A percentile compares a stretch with the other conserved stretches of the same genome.
phyloP scores from a whole-genome alignment of 495 filamentous ascomycete genomes.

The Cladorrhinum samala region DNA sequence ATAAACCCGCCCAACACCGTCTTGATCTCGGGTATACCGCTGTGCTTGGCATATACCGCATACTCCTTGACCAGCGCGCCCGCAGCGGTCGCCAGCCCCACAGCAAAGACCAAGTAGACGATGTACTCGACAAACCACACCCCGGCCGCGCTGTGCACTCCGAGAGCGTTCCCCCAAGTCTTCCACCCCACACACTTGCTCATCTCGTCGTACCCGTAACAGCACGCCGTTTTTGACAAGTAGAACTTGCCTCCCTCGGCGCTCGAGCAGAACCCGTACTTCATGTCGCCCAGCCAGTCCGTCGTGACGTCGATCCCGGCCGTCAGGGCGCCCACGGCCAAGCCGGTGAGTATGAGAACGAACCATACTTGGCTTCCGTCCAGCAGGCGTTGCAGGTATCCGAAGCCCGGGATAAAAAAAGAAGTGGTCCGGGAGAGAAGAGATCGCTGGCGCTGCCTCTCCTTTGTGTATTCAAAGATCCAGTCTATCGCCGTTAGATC shows the following conservation, averaged over 20 bases:
- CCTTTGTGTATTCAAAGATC: slow-evolving; percentile 99
- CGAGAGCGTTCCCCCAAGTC: slow-evolving; percentile 72
- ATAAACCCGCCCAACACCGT: slow-evolving; percentile 93
- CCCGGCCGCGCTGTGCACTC: slow-evolving; percentile 57
- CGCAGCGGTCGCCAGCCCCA: slow-evolving; percentile 73
- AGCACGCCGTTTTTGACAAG: slow-evolving; percentile 85
- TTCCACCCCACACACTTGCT: slow-evolving; percentile 79
- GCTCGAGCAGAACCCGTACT: slow-evolving; percentile 79
- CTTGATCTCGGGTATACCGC: slow-evolving; percentile 97
- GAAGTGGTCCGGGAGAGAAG: slow-evolving; percentile 65
- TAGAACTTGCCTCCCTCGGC: slow-evolving; percentile 83
- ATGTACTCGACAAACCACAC: slow-evolving; percentile 77
- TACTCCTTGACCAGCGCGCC: slow-evolving; percentile 76
- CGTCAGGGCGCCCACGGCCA: slow-evolving; percentile 77
- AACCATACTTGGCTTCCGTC: slow-evolving; percentile 92
- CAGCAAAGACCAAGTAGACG: slow-evolving; percentile 76
- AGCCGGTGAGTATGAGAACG: slow-evolving; percentile 65
- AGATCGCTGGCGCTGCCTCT: slow-evolving; percentile 76
- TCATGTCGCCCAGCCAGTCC: slow-evolving; percentile 90
- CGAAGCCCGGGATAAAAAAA: slow-evolving; percentile 43
- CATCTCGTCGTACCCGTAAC: slow-evolving; percentile 76
- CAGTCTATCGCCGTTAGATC: slow-evolving; percentile 98
- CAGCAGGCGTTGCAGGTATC: slow-evolving; percentile 61
- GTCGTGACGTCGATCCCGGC: slow-evolving; percentile 88
- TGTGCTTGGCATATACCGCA: slow-evolving; percentile 86